phyloP scores from a whole-genome alignment of 2,329 filamentous ascomycete species.

The Tolypocladium inflatum region DNA sequence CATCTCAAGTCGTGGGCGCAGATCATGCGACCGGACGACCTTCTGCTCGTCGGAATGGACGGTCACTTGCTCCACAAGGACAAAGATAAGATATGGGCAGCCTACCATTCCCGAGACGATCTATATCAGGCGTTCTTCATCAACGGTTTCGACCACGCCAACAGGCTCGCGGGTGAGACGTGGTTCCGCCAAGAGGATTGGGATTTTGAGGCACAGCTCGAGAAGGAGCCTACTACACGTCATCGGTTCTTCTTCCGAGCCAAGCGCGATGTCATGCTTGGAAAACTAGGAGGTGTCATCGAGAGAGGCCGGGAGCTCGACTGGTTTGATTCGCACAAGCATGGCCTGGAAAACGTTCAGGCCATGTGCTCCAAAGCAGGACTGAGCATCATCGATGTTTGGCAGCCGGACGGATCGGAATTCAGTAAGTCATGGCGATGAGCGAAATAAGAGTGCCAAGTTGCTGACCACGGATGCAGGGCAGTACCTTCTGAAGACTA shows the following conservation, averaged over 20 bases:
- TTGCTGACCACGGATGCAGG: slow-evolving; percentile 17
- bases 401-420: slow-evolving; percentile 26
- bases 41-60: slow-evolving; percentile 31
- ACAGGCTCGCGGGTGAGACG: slow-evolving; percentile 21
- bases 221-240: slow-evolving; percentile 24
- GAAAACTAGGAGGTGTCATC: slow-evolving; percentile 15
- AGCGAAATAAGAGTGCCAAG: not conserved
- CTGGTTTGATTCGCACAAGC: slow-evolving; percentile 35
- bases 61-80: slow-evolving; percentile 23
- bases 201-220: slow-evolving; percentile 26
- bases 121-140: slow-evolving; percentile 26
- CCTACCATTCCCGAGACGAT: slow-evolving; percentile 27
- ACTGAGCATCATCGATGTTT: slow-evolving; percentile 24
- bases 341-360: slow-evolving; percentile 23
- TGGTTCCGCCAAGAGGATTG: slow-evolving; percentile 27
- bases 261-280: slow-evolving; percentile 20
- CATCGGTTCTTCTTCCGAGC: slow-evolving; percentile 30
- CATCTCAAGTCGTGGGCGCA: slow-evolving; percentile 26
- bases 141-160: slow-evolving; percentile 28
- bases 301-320: slow-evolving; percentile 25
- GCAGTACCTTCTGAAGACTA: slow-evolving; percentile 27
- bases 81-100: slow-evolving; percentile 27
- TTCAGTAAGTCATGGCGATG: slow-evolving; percentile 22
- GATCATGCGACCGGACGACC: slow-evolving; percentile 22
- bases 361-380: slow-evolving; percentile 30